Conservation (phyloP, 345 rosid species). For the Aquilaria yunnanensis region DNA sequence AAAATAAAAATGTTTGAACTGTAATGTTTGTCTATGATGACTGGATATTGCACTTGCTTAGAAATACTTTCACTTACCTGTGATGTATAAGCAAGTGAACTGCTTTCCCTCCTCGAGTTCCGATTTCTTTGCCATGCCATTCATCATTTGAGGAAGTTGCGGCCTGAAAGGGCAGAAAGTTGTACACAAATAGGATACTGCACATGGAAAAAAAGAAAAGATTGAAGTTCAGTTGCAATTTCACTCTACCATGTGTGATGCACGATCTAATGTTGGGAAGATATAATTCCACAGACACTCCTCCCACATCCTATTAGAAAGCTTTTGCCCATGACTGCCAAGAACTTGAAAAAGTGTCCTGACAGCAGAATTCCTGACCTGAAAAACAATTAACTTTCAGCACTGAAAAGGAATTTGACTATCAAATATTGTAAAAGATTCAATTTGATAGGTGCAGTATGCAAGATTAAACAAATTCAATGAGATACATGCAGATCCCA, state of each 20-base stretch:
- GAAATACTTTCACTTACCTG: slow-evolving; percentile 38
- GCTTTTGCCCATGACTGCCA: slow-evolving; percentile 89
- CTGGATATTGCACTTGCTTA: background rate
- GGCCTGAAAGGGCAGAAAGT: slow-evolving; percentile 48
- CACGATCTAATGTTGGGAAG: slow-evolving; percentile 82
- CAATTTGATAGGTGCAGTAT: background rate
- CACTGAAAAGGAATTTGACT: background rate
- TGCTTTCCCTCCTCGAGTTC: slow-evolving; percentile 92
- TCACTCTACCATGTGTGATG: slow-evolving; percentile 79
- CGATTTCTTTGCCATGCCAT: slow-evolving; percentile 97
- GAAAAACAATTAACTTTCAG: slow-evolving; percentile 15
- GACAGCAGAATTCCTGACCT: slow-evolving; percentile 98
- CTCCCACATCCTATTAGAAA: slow-evolving; percentile 95
- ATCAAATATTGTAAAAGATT: background rate
- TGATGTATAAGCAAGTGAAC: slow-evolving; percentile 99
- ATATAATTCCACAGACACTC: slow-evolving; percentile 97
- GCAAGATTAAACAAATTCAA: no score
- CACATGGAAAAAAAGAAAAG: slow-evolving; percentile 5
- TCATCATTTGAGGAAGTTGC: slow-evolving; percentile 99
- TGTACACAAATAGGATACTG: background rate
- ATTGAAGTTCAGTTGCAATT: no score
- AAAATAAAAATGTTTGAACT: slow-evolving; percentile 13
- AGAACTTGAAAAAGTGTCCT: slow-evolving; percentile 92
- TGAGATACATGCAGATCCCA: no score
- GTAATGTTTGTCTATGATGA: slow-evolving; percentile 7